phyloP scores from a whole-genome alignment of 129 eudicot genomes.

The Flaveria robusta region DNA sequence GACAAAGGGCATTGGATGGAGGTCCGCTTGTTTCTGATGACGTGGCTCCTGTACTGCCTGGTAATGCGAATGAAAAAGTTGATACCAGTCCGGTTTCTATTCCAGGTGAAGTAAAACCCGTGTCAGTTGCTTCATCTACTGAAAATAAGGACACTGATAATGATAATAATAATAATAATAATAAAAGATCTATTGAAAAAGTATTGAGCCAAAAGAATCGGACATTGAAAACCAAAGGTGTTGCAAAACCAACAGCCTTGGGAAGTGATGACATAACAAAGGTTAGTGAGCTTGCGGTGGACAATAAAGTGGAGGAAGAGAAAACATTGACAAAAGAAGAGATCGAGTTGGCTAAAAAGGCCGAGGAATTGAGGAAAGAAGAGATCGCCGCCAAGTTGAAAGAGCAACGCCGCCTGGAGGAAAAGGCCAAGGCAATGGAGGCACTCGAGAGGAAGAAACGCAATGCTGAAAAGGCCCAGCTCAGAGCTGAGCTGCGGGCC shows the following conservation, averaged over 20 bases:
- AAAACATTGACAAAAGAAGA: constrained; percentile 43
- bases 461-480: constrained; percentile 72
- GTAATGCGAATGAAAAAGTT: constrained; percentile 43
- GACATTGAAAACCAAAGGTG: constrained; percentile 27
- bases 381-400: constrained; percentile 65
- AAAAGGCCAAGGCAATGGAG: constrained; percentile 74
- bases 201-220: constrained; percentile 39
- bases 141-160: constrained; percentile 38
- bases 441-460: constrained; percentile 85
- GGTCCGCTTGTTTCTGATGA: constrained; percentile 74
- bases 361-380: constrained; percentile 50
- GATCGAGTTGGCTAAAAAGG: constrained; percentile 57
- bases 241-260: constrained; percentile 6
- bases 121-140: constrained; percentile 19
- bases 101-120: constrained; percentile 35
- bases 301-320: constrained; percentile 39
- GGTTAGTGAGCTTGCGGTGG: constrained; percentile 26
- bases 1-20: constrained; percentile 71
- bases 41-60: constrained; percentile 45
- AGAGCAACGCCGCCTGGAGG: constrained; percentile 76
- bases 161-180: neutral
- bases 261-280: constrained; percentile 28
- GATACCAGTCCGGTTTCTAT: constrained; percentile 26
- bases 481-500: constrained; percentile 76
- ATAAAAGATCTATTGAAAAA: constrained; percentile 20